Evolutionary conservation across 2,329 filamentous ascomycete genomes (phyloP).

Genomic region (Gyromitra esculenta): DNA sequence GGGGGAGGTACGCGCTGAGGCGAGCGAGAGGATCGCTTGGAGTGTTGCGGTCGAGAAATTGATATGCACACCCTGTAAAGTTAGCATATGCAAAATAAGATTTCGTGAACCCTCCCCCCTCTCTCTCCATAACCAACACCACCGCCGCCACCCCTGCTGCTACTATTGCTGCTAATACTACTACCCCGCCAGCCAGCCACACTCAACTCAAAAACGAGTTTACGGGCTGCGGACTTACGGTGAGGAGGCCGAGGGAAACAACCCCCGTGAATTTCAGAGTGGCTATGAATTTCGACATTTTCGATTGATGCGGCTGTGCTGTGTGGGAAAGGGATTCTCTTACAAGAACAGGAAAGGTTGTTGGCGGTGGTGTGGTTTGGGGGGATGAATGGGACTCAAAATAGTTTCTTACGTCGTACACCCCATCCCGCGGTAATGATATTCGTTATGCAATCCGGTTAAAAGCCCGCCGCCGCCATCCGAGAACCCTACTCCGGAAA

Average conservation of each 20-base stretch:
- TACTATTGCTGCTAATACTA: neutral
- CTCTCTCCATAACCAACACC: neutral
- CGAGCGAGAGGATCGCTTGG: conserved; percentile 46
- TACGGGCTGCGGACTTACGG: conserved; percentile 36
- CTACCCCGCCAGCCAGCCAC: conserved; percentile 4
- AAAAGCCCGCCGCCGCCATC: conserved; percentile 14
- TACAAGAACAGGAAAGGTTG: neutral
- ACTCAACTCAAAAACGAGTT: neutral
- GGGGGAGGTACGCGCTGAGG: conserved; percentile 49
- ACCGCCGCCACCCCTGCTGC: neutral
- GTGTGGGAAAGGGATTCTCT: neutral
- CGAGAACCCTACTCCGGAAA: neutral
- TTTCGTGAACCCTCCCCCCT: neutral
- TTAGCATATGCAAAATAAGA: neutral
- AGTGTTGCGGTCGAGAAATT: conserved; percentile 53
- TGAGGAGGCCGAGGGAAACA: conserved; percentile 51
- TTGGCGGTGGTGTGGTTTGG: neutral
- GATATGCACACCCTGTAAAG: conserved; percentile 48
- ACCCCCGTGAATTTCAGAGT: conserved; percentile 52
- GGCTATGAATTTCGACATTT: conserved; percentile 41
- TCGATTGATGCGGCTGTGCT: neutral
- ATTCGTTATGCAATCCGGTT: conserved; percentile 2
- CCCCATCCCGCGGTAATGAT: conserved; percentile 3
- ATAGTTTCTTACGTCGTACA: conserved; percentile 18
- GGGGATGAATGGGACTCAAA: neutral